Conservation (phyloP, 2,329 filamentous ascomycete species). For the Penicillium rolfsii region DNA sequence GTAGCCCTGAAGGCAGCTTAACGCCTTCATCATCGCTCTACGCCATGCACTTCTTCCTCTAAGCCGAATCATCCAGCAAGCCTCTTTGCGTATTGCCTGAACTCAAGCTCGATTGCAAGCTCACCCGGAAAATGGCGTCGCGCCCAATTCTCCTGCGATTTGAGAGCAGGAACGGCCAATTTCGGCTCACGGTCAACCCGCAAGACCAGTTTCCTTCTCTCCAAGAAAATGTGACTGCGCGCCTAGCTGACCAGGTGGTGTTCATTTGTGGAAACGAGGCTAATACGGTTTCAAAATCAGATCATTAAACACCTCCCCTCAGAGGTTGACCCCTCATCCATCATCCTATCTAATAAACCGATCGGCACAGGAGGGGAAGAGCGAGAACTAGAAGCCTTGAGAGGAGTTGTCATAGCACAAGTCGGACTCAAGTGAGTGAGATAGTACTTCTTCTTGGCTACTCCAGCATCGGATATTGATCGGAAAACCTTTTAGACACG, state of each 20-base stretch:
- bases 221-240: conserved; percentile 46
- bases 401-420: conserved; percentile 59
- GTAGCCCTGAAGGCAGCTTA: conserved; percentile 23
- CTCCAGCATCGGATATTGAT: conserved; percentile 15
- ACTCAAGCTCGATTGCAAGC: not conserved
- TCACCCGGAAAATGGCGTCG: conserved; percentile 39
- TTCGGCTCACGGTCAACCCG: conserved; percentile 77
- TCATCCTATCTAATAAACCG: conserved; percentile 63
- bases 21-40: conserved; percentile 9
- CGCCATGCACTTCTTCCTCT: conserved; percentile 8
- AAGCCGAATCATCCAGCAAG: not conserved
- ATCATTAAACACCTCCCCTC: conserved; percentile 64
- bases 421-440: conserved; percentile 59
- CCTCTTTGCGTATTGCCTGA: not conserved
- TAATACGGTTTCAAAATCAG: conserved; percentile 32
- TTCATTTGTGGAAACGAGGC: not conserved
- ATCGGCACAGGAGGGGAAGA: conserved; percentile 60
- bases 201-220: conserved; percentile 70
- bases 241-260: not conserved
- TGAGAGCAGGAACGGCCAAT: conserved; percentile 89
- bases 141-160: conserved; percentile 78
- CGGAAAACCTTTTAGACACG: conserved; percentile 64
- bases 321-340: conserved; percentile 57
- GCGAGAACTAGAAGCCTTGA: conserved; percentile 55
- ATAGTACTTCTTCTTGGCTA: not conserved